Evolutionary conservation across 2,329 filamentous ascomycete genomes (phyloP), one percentile per base, ranked within the genome.

Genomic region (Fusarium phyllophilum): DNA sequence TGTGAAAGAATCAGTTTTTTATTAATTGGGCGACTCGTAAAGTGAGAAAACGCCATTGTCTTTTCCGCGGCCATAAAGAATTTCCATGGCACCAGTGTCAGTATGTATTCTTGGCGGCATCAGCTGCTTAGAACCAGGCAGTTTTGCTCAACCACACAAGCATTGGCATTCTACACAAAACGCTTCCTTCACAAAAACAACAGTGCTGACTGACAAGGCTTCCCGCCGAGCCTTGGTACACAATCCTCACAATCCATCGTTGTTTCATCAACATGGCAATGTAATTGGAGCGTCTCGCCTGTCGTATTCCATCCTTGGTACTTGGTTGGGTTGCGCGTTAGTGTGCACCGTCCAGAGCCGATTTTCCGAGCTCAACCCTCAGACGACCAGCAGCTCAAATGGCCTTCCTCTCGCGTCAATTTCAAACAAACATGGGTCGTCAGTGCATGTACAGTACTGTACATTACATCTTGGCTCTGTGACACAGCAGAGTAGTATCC

Each of bases 341-440:
- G 69, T 68, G 71, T 68, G 58, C 41, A 46, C 61, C 44, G 36
- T 42, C 46, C 54, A 41, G 62, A 74, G 71, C 71, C 70, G 70
- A 68, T 68, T 73, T 73, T 42, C 70, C 70, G 70, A 68, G 62
- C 58, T 73, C 55, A 56, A 51, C 42, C 52, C 48, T 62, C 56
- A 62, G 56, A 62, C 55, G 56, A 59, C 48, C 31, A 56, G n/a
- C 54, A 59, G 20, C 33, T 45, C 46, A 41, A 54, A 38, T 42
- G 68, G 68, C 51, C 66, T 58, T 63, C 42, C 44, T 66, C 41
- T 70, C 36, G n/a, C 13, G 36, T 48, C 42, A 52, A 59, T 48
- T 66, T 39, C 62, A 51, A 42, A 61, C 64, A 55, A 60, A 57
- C 67, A 74, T 66, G 62, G 71, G 62, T 63, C 45, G 22, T 55